Evolutionary conservation across 306 rosid genomes (phyloP).

Genomic region (Canavalia ensiformis): DNA sequence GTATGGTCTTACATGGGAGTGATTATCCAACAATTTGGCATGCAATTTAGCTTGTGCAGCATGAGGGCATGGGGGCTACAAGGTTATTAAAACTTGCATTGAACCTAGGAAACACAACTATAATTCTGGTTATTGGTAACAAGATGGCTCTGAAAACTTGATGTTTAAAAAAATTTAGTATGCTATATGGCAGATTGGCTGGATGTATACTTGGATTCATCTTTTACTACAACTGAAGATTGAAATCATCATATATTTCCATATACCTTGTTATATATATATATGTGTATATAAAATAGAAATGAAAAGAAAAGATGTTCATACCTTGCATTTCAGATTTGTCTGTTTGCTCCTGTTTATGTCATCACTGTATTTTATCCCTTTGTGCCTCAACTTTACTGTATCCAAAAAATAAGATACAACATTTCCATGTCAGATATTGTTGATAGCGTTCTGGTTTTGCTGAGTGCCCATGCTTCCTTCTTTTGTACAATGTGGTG

Average conservation of each 20-base stretch:
- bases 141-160: not conserved
- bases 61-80: constrained; percentile 14
- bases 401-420: not conserved
- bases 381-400: not conserved
- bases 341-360: not conserved
- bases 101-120: constrained; percentile 27
- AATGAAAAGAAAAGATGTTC: not conserved
- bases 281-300: too few species aligned
- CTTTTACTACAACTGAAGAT: not conserved
- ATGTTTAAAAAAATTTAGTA: constrained; percentile 12
- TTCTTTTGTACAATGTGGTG: not conserved
- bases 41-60: constrained; percentile 19
- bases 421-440: not conserved
- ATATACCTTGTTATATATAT: not conserved
- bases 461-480: constrained; percentile 21
- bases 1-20: not conserved
- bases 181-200: constrained; percentile 19
- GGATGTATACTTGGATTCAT: constrained; percentile 16
- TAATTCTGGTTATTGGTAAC: not conserved
- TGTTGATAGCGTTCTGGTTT: constrained; percentile 1
- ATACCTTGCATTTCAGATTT: constrained; percentile 25
- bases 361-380: not conserved
- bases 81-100: not conserved
- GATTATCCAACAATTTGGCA: constrained; percentile 15
- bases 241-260: not conserved